phyloP scores from a whole-genome alignment of 2,329 filamentous ascomycete genomes.

The Xylaria sp. region DNA sequence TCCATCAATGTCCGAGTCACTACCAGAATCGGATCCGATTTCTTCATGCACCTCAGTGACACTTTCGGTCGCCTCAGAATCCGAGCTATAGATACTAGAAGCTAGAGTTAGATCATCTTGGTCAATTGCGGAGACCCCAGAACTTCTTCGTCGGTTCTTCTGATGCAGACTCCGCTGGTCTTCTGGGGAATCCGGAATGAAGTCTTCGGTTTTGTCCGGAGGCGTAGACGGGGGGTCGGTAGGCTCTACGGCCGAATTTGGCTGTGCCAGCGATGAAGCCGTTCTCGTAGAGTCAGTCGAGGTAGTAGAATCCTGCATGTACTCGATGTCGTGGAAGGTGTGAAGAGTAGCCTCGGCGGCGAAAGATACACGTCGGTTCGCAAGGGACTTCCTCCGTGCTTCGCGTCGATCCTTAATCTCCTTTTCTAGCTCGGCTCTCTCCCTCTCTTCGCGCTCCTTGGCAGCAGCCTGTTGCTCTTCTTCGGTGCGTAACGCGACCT shows the following conservation, averaged over 20 bases:
- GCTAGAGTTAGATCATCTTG: slow-evolving; percentile 75
- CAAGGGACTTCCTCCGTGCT: slow-evolving; percentile 89
- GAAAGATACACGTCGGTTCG: slow-evolving; percentile 94
- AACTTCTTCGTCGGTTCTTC: slow-evolving; percentile 71
- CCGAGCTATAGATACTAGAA: slow-evolving; percentile 81
- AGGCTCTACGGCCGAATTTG: slow-evolving; percentile 54
- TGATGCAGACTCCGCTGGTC: slow-evolving; percentile 74
- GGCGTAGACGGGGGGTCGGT: slow-evolving; percentile 71
- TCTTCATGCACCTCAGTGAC: slow-evolving; percentile 65
- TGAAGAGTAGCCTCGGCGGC: slow-evolving; percentile 96
- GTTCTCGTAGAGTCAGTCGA: slow-evolving; percentile 81
- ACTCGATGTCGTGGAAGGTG: slow-evolving; percentile 95
- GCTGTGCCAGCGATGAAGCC: slow-evolving; percentile 68
- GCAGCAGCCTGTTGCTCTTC: slow-evolving; percentile 77
- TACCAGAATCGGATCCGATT: slow-evolving; percentile 58
- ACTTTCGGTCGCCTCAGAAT: slow-evolving; percentile 67
- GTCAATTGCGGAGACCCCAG: slow-evolving; percentile 72
- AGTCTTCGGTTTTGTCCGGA: slow-evolving; percentile 69
- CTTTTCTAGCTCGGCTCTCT: slow-evolving; percentile 68
- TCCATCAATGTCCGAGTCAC: slow-evolving; percentile 73
- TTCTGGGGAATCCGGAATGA: slow-evolving; percentile 69
- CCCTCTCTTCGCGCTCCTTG: slow-evolving; percentile 75
- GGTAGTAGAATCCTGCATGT: slow-evolving; percentile 86
- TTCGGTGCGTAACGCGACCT: slow-evolving; percentile 74
- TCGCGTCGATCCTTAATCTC: slow-evolving; percentile 79